These are phyloP conservation scores for Gardenia jasminoides DNA, from an alignment of 257 asterid species.

Conservation along the genomic window DNA sequence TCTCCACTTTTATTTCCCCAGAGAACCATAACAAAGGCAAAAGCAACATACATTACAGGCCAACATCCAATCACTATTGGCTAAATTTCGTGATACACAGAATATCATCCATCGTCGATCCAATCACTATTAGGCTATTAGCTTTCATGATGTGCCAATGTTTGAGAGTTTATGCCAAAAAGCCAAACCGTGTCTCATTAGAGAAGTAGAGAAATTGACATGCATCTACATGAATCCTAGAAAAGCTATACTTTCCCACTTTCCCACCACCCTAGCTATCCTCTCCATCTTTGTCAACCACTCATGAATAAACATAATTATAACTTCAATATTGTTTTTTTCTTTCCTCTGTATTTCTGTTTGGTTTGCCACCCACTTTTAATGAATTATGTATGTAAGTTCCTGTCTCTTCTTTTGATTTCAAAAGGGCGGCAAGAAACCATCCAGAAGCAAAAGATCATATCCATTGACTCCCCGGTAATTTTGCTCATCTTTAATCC, in stretches of 20 bases:
- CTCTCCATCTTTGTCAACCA: conserved; percentile 16
- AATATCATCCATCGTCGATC: background rate
- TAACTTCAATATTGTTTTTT: background rate
- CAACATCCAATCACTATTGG: conserved; percentile 5
- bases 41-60: background rate
- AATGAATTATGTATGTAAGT: background rate
- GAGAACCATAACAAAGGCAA: background rate
- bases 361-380: background rate
- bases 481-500: background rate
- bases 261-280: background rate
- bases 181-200: conserved; percentile 35
- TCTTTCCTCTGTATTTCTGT: too few species aligned
- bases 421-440: conserved; percentile 13
- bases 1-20: too few species aligned
- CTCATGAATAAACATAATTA: background rate
- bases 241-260: background rate
- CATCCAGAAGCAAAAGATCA: conserved; percentile 10
- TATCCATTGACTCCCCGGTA: conserved; percentile 5
- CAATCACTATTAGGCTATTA: conserved; percentile 19
- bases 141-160: background rate
- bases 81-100: background rate
- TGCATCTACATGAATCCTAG: conserved; percentile 6
- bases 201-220: conserved; percentile 17
- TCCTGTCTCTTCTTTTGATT: conserved; percentile 4
- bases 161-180: background rate